Evolutionary conservation across 352 stramenopile species (phyloP).

Genomic region (Phytophthora fragariaefolia): DNA sequence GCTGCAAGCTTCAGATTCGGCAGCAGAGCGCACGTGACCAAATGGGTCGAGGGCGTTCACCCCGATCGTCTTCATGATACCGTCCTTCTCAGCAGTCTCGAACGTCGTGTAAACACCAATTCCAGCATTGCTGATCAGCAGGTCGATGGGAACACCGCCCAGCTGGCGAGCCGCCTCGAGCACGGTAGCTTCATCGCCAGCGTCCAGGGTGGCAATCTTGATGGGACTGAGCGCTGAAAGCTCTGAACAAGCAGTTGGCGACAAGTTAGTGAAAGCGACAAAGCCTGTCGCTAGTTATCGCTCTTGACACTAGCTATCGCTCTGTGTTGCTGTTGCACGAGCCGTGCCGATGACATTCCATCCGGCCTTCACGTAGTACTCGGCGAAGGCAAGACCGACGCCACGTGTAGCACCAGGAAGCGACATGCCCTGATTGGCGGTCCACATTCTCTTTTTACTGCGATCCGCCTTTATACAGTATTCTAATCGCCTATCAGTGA

Average conservation of each 20-base stretch:
- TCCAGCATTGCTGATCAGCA: slow-evolving; percentile 23
- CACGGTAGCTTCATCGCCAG: slow-evolving; percentile 2
- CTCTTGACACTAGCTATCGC: too few species aligned
- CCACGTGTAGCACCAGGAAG: slow-evolving; percentile 9
- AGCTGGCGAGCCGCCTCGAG: slow-evolving; percentile 13
- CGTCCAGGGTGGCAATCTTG: slow-evolving; percentile 12
- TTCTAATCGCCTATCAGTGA: too few species aligned
- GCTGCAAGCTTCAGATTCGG: slow-evolving; percentile 12
- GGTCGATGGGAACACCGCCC: slow-evolving; percentile 11
- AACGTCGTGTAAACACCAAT: slow-evolving; percentile 5
- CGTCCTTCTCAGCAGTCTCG: slow-evolving; percentile 6
- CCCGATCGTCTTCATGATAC: slow-evolving; percentile 10
- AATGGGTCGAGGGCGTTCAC: slow-evolving; percentile 15
- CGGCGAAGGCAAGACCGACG: slow-evolving; percentile 11
- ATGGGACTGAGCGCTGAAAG: slow-evolving; percentile 9
- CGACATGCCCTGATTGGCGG: too few species aligned
- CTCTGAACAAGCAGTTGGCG: background rate
- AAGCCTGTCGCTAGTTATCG: too few species aligned
- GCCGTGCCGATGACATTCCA: slow-evolving; percentile 21
- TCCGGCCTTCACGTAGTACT: slow-evolving; percentile 10
- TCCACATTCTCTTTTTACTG: too few species aligned
- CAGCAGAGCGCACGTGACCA: slow-evolving; percentile 3
- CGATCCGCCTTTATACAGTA: too few species aligned
- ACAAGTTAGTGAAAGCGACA: too few species aligned
- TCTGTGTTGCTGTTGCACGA: slow-evolving; percentile 14